Conservation (phyloP, 352 stramenopile species). For the Achlya hypogyna region DNA sequence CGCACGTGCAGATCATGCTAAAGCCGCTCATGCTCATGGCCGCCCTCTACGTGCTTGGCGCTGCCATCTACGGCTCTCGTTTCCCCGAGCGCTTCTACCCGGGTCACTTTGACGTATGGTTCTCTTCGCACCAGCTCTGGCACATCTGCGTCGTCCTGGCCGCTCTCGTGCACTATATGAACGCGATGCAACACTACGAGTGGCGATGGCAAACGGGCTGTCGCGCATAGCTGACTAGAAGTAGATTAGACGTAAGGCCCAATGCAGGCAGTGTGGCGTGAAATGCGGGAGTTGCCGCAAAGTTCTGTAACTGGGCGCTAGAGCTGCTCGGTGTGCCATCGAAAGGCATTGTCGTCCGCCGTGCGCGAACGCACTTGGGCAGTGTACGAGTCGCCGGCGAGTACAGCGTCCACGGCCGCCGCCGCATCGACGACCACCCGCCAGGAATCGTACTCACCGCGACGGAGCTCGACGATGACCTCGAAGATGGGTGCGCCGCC, state of each 20-base stretch:
- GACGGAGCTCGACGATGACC: conserved; percentile 73
- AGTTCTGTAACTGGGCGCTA: neutral
- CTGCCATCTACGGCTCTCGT: conserved; percentile 76
- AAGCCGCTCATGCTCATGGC: conserved; percentile 67
- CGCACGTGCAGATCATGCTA: conserved; percentile 79
- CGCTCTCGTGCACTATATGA: conserved; percentile 75
- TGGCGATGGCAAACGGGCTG: conserved; percentile 80
- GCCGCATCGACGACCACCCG: conserved; percentile 55
- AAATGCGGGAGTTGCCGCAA: too few species aligned
- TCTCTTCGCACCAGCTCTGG: conserved; percentile 82
- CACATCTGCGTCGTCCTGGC: conserved; percentile 82
- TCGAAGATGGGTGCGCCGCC: conserved; percentile 65
- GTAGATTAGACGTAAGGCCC: too few species aligned
- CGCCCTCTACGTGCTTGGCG: conserved; percentile 64
- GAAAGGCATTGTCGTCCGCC: neutral
- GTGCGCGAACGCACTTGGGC: conserved; percentile 19
- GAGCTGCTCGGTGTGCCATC: neutral
- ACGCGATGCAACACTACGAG: conserved; percentile 76
- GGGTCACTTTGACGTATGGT: conserved; percentile 75
- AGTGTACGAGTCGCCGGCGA: conserved; percentile 31
- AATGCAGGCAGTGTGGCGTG: too few species aligned
- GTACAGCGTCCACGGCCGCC: conserved; percentile 58
- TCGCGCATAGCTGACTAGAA: too few species aligned
- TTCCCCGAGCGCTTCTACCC: conserved; percentile 81
- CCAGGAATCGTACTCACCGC: conserved; percentile 42